A percentile compares a stretch with the other conserved stretches of the same genome.
phyloP scores from a whole-genome alignment of 108 stramenopile genomes.

The Fistulifera pelliculosa region DNA sequence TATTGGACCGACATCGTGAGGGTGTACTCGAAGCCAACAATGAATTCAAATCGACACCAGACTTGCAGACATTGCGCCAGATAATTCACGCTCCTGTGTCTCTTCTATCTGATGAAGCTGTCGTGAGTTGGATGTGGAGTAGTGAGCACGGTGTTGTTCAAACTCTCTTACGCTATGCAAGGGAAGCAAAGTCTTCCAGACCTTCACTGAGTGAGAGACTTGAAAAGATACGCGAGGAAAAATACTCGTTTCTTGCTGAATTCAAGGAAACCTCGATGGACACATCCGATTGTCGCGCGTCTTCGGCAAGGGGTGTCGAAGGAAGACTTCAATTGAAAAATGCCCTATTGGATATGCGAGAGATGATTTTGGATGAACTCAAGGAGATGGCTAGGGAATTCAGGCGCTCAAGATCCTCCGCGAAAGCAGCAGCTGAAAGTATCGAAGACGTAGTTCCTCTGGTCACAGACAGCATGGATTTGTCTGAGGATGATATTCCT shows the following conservation, averaged over 20 bases:
- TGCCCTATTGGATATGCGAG: conserved; percentile 51
- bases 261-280: conserved; percentile 23
- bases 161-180: conserved; percentile 24
- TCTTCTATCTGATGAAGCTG: conserved; percentile 63
- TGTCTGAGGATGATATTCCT: too few species aligned
- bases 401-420: conserved; percentile 9
- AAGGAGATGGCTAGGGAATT: conserved; percentile 39
- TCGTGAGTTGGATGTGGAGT: conserved; percentile 77
- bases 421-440: too few species aligned
- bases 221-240: conserved; percentile 15
- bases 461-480: too few species aligned
- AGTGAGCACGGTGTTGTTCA: conserved; percentile 47
- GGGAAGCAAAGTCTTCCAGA: conserved; percentile 30
- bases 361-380: conserved; percentile 40
- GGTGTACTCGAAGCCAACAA: conserved; percentile 3
- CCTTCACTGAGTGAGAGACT: conserved; percentile 31
- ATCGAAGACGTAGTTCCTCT: too few species aligned
- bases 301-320: conserved; percentile 29
- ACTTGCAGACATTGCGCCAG: conserved; percentile 24
- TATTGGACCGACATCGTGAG: conserved; percentile 78
- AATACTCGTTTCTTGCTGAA: conserved; percentile 23
- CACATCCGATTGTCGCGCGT: conserved; percentile 31
- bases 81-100: conserved; percentile 55
- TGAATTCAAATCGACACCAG: conserved; percentile 12
- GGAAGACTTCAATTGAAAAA: conserved; percentile 36